phyloP scores from a whole-genome alignment of 2,329 filamentous ascomycete species.

The Fusarium mangiferae region DNA sequence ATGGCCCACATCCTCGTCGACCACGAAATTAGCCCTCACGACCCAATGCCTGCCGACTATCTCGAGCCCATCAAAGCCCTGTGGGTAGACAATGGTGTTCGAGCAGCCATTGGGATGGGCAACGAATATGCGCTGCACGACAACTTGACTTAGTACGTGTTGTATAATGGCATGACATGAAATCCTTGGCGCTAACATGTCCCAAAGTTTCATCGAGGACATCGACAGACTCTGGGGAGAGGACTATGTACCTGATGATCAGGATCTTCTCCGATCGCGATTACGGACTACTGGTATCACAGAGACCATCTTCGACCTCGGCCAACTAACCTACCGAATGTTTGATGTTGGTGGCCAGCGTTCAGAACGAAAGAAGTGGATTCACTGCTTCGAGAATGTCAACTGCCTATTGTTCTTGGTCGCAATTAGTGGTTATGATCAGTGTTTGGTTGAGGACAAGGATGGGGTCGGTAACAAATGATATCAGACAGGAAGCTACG shows the following conservation, averaged over 20 bases:
- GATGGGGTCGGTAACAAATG: conserved; percentile 78
- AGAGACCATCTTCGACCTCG: conserved; percentile 92
- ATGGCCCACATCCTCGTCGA: conserved; percentile 82
- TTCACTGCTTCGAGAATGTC: conserved; percentile 95
- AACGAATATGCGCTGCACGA: conserved; percentile 98
- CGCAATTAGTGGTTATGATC: conserved; percentile 95
- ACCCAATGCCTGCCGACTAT: conserved; percentile 81
- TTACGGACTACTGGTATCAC: conserved; percentile 95
- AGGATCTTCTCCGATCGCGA: conserved; percentile 91
- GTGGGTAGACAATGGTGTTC: conserved; percentile 86
- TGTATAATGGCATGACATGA: background rate
- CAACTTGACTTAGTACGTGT: conserved; percentile 87
- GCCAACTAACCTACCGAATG: conserved; percentile 94
- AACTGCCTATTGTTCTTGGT: conserved; percentile 93
- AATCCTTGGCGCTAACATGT: conserved; percentile 27
- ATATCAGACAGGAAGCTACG: background rate
- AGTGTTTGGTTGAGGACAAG: conserved; percentile 95
- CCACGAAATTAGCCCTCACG: conserved; percentile 83
- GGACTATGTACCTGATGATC: conserved; percentile 89
- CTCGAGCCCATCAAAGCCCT: conserved; percentile 83
- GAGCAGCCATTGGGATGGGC: conserved; percentile 87
- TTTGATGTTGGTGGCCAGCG: conserved; percentile 93
- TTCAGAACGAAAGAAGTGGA: conserved; percentile 97
- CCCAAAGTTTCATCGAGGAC: conserved; percentile 80
- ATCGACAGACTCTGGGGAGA: conserved; percentile 79